A percentile compares a stretch with the other conserved stretches of the same genome.
These are phyloP conservation scores for Dendrostoma leiphaemia DNA, from an alignment of 2,329 filamentous ascomycete species.

Conservation along the genomic window DNA sequence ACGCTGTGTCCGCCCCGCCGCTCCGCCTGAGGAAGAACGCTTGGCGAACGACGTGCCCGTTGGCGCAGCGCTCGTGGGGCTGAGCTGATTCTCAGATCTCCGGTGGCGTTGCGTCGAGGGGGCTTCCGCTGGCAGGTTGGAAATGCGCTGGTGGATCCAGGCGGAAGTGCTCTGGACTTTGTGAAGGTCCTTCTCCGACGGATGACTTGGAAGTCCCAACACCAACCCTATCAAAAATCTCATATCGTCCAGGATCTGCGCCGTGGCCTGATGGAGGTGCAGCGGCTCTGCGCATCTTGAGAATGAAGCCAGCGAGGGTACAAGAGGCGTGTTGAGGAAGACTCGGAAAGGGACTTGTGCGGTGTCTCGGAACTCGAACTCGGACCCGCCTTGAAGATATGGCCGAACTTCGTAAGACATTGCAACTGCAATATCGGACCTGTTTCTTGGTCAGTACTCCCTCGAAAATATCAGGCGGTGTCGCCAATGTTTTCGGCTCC, in stretches of 20 bases:
- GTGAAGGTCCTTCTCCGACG: constrained; percentile 35
- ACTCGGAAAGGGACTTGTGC: constrained; percentile 37
- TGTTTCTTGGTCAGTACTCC: constrained; percentile 21
- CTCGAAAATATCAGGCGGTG: neutral
- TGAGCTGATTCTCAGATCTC: neutral
- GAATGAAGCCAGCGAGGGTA: constrained; percentile 42
- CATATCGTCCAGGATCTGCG: constrained; percentile 51
- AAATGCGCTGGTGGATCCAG: constrained; percentile 40
- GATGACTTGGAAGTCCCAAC: constrained; percentile 34
- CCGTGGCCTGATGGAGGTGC: constrained; percentile 44
- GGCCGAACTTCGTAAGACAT: constrained; percentile 45
- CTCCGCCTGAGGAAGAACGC: neutral
- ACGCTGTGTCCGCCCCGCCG: neutral
- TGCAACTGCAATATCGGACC: constrained; percentile 46
- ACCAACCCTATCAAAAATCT: constrained; percentile 45
- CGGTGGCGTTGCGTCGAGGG: neutral
- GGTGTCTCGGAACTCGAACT: constrained; percentile 41
- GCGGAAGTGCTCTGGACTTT: constrained; percentile 37
- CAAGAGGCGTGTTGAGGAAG: constrained; percentile 46
- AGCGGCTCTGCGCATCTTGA: constrained; percentile 38
- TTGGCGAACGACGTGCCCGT: neutral
- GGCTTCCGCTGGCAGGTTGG: constrained; percentile 23
- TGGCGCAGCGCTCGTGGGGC: neutral
- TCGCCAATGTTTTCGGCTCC: neutral
- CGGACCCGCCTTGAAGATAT: constrained; percentile 36